Conservation (phyloP, 2,329 filamentous ascomycete species). For the Trichophyton rubrum region DNA sequence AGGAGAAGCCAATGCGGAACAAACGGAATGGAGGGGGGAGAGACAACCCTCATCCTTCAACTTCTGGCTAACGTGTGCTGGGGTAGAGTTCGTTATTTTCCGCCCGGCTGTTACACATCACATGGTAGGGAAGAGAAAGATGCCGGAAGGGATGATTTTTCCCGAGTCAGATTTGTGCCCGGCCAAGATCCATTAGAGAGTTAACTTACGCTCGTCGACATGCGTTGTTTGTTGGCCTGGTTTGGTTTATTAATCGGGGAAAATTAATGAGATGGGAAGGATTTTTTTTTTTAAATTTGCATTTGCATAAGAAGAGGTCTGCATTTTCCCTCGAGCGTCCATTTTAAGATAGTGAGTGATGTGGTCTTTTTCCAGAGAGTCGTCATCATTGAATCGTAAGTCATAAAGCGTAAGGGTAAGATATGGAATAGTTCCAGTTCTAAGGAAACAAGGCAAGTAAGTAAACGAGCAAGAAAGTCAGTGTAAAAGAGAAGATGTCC, state of each 20-base stretch:
- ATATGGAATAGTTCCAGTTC: background rate
- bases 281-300: background rate
- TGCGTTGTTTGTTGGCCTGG: no score
- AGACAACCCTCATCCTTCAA: background rate
- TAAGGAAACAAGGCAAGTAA: background rate
- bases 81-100: background rate
- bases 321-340: background rate
- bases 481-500: background rate
- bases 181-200: background rate
- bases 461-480: background rate
- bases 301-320: background rate
- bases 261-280: background rate
- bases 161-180: background rate
- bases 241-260: background rate
- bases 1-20: background rate
- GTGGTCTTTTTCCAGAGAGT: background rate
- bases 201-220: background rate
- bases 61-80: background rate
- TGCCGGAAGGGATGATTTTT: background rate
- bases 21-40: no score
- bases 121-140: background rate
- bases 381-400: conserved; percentile 1
- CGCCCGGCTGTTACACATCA: background rate
- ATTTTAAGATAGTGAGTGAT: background rate
- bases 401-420: background rate